Conservation (phyloP, 306 rosid genomes). For the Glycine tomentella region DNA sequence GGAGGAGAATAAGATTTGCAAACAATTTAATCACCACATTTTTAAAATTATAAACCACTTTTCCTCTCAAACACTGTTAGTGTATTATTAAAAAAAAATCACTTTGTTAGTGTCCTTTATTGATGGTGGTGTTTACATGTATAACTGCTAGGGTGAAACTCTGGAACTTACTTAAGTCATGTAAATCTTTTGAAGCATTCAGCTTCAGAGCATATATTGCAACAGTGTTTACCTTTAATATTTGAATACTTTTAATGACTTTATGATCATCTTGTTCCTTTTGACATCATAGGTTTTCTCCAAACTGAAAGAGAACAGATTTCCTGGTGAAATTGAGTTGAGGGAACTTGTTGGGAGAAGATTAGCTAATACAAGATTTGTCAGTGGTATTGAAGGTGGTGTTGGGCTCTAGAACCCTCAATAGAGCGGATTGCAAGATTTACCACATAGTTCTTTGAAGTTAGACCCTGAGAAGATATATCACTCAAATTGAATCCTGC, state of each 20-base stretch:
- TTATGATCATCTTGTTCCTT: constrained; percentile 29
- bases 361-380: constrained; percentile 45
- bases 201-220: constrained; percentile 4
- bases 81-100: no score
- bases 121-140: constrained; percentile 8
- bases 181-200: constrained; percentile 17
- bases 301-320: constrained; percentile 74
- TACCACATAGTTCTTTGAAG: not conserved
- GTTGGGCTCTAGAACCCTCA: constrained; percentile 41
- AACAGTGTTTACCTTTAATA: not conserved
- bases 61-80: no score
- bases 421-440: constrained; percentile 19
- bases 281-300: constrained; percentile 70
- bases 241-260: constrained; percentile 11
- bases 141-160: not conserved
- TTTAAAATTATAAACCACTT: not conserved
- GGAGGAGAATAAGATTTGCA: not conserved
- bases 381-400: constrained; percentile 41
- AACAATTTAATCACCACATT: not conserved
- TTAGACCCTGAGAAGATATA: constrained; percentile 24
- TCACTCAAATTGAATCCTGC: constrained; percentile 13
- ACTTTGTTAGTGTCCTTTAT: not conserved
- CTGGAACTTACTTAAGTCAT: not conserved
- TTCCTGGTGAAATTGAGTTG: constrained; percentile 83
- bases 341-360: constrained; percentile 56